Percentiles rank a stretch among this genome's conserved stretches.
Conservation (phyloP, 768 basidiomycete genomes). For the Dictyophora rubrovolvata region DNA sequence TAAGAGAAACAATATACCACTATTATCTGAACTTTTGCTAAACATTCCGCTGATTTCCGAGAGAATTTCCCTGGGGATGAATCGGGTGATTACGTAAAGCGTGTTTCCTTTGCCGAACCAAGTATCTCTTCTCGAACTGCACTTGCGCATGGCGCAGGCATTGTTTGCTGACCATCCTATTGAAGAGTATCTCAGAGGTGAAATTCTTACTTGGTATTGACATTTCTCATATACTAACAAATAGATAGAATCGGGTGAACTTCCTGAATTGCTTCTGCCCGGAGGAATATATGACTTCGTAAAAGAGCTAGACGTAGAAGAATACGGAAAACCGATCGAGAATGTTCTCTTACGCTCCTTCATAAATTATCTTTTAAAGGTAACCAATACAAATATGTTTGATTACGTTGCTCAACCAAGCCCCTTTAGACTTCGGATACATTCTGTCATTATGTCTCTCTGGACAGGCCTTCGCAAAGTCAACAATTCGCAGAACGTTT, state of each 20-base stretch:
- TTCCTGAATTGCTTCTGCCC: slow-evolving; percentile 41
- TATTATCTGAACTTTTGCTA: too few species aligned
- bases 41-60: too few species aligned
- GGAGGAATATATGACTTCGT: slow-evolving; percentile 35
- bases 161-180: slow-evolving; percentile 71
- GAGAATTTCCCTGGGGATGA: too few species aligned
- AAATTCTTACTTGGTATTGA: slow-evolving; percentile 14
- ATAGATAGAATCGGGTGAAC: slow-evolving; percentile 48
- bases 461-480: slow-evolving; percentile 9
- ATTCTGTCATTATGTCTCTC: slow-evolving; percentile 16
- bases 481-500: slow-evolving; percentile 64
- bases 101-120: background rate
- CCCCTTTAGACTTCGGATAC: slow-evolving; percentile 7
- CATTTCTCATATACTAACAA: slow-evolving; percentile 7
- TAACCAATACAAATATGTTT: slow-evolving; percentile 21
- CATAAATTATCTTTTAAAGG: slow-evolving; percentile 9
- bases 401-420: slow-evolving; percentile 28
- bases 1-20: too few species aligned
- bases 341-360: slow-evolving; percentile 10
- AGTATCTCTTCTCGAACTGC: background rate
- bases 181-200: slow-evolving; percentile 61
- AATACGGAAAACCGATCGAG: slow-evolving; percentile 25
- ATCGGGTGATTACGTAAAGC: background rate
- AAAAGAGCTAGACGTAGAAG: slow-evolving; percentile 29
- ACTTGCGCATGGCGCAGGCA: slow-evolving; percentile 55